Evolutionary conservation across 805 yeast species (phyloP), one percentile per base, ranked within the genome.

Genomic region (Candida yuanshanica): DNA sequence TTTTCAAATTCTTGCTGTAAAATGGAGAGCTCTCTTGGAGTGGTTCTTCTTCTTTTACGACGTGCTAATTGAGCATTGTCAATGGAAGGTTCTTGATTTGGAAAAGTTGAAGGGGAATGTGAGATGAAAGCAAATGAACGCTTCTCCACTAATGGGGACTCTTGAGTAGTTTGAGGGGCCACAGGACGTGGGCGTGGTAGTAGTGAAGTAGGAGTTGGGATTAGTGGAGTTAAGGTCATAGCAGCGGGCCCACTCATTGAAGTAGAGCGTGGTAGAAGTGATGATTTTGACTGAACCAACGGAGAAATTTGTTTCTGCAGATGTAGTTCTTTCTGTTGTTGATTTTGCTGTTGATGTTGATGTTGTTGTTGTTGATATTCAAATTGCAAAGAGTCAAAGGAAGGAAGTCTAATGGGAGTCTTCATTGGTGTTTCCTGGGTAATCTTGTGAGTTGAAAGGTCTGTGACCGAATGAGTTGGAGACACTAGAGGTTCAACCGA

Each of bases 51-150:
- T 65, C 99, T 78, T 61, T 91, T 91, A 42, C 97, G 79, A 53
- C 98, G 81, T 1, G 96, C 97, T 44, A 90, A 69, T 37, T 89
- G 89, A n/a, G 88, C 88, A 58, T 90, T 87, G 63, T 89, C 96
- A 42, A 88, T 87, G 7, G 75, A 65, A 3, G 95, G 95, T 57
- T 85, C 95, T 46, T 81, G 83, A 4, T 77, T 70, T 13, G 95
- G 89, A 58, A 81, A 91, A 1, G 96, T 86, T 16, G 88, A 80
- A 22, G 89, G 95, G 7, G 96, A 87, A 63, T 91, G 98, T 18
- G 95, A 81, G 49, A 91, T 91, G 64, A 91, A 91, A 14, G 97
- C 97, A 64, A 81, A 85, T 1, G 70, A 61, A 38, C 64, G 56
- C 41, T 62, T 65, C 43, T 63, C 66, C 8, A 45, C 46, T 20